Evolutionary conservation across 305 asterid species (phyloP), one percentile per base, ranked within the genome.

Genomic region (Fraxinus latifolia): DNA sequence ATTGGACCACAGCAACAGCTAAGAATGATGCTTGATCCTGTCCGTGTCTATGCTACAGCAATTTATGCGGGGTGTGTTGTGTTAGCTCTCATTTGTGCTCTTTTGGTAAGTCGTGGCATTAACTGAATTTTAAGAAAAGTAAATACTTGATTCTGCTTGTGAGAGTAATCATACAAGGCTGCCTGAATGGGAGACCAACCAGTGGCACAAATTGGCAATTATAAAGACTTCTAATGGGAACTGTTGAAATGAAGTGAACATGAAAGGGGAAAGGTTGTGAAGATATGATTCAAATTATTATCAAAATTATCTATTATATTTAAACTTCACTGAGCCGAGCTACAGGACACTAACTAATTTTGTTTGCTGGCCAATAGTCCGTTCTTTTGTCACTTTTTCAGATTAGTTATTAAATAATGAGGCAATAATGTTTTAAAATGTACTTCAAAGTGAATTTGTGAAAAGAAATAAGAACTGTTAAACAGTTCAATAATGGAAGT

Each of bases 1-100:
- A 87, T 90, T 82, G 98, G 99, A 84, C 90, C 94, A 74, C 72
- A 67, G 85, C 93, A 89, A 21, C 97, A 94, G 88, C 71, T 92
- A 74, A 89, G 95, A 80, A 91, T 95, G 99, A 94, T 94, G 99
- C 44, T 94, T 84, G 99, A 95, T 89, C 91, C 90, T 82, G 93
- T 74, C 29, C 94, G 98, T 39, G 37, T 90, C 77, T 93, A 92
- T 83, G 97, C 99, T 62, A 91, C 97, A 3, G 87, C 90, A 58
- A 81, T 95, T 72, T 95, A 95, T 79, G 81, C 81, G 3, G 98
- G 96, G 17, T 90, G 93, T 82, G 97, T 92, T 77, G 79, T 91
- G 60, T 62, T 94, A 77, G 98, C 99, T 86, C 97, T 95, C 77
- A 89, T 94, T 71, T 94, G 95, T 88, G 98, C 98, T 76, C 97